Base-by-base conservation (phyloP, 441 rosid genomes). In the Viola pubescens region DNA sequence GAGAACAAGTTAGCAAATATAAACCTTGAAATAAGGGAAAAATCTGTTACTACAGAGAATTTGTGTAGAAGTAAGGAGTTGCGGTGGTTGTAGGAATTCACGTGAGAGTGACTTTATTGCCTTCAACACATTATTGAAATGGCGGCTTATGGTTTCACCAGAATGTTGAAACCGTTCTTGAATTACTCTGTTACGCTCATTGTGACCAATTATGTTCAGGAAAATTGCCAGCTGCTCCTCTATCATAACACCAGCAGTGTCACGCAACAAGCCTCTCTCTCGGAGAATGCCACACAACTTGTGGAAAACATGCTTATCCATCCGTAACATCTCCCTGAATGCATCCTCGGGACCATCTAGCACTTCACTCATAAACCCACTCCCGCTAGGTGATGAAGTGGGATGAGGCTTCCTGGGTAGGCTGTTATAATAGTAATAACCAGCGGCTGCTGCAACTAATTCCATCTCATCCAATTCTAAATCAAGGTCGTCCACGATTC, bases 211-310 rank as follows among this genome's bases (percentile, higher is more conserved):
- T 37, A 89, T 81, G 72, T 82, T 83, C 64, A 89, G 72, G 77
- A 89, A 87, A 59, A 89, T 89, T 11, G 88, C 90, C 48, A 89
- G 69, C 65, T 89, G 97, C 62, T 89, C 95, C 74, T 85, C 88
- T 58, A 89, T 81, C 85, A 82, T 77, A 61, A 89, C 92, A 57
- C 80, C 85, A 13, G 87, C 70, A 56, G 90, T 77, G 74, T 89
- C 95, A 12, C 81, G 81, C 34, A 87, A 59, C 81, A 83, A 48
- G 66, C 82, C 73, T 79, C 80, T 81, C 58, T 71, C 81, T 10
- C 90, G 73, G 54, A 87, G 79, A 51, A 65, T 75, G 60, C 52
- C 72, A 54, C 83, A 81, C 34, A 89, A 70, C 71, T 79, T 87
- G 68, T 64, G 83, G 66, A 89, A 89, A 54, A 87, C 85, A 68